Evolutionary conservation across 2,329 filamentous ascomycete species (phyloP), one percentile per base, ranked within the genome.

Genomic region (Claviceps quebecensis): DNA sequence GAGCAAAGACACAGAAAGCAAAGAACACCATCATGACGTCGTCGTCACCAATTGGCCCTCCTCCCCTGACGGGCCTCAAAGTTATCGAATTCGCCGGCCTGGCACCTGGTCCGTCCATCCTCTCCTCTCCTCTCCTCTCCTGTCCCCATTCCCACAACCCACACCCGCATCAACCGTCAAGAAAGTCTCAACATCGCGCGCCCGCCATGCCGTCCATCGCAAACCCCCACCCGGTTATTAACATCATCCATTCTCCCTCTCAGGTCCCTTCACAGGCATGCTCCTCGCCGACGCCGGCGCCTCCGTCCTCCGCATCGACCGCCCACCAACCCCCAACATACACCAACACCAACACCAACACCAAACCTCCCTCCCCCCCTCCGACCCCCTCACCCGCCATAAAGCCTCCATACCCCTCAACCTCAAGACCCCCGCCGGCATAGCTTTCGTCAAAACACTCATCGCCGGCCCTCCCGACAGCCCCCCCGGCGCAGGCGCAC

Each of bases 221-320:
- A 34, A 29, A 34, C 4, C 29, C 4, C 9, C 29, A 19, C 19
- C 29, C 17, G 17, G 16, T 14, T 23, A 43, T 14, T 23, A 43
- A 43, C 40, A 13, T 23, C 5, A 34, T 34, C 29, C 9, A 34
- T 34, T 11, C 29, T 34, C 40, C n/a, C 13, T 26, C 23, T 1
- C 56, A 90, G 89, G 85, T 26, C 90, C 90, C 44, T 96, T 93
- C 65, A 85, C 88, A 48, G 89, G 89, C 60, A 79, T 96, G 62
- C 79, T 95, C 48, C 83, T 96, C 55, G 84, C 90, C 59, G 90
- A 96, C 69, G 87, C 88, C 57, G 91, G 91, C 61, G 91, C 91
- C 50, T 81, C 81, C 5, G 87, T 96, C 60, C 77, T 97, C 16
- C 88, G 91, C 60, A 75, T 97, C 67, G 91, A 97, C 72, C 84